Evolutionary conservation across 176 grass and related monocot species (phyloP), one percentile per base, ranked within the genome.

Genomic region (Musa itinerans): DNA sequence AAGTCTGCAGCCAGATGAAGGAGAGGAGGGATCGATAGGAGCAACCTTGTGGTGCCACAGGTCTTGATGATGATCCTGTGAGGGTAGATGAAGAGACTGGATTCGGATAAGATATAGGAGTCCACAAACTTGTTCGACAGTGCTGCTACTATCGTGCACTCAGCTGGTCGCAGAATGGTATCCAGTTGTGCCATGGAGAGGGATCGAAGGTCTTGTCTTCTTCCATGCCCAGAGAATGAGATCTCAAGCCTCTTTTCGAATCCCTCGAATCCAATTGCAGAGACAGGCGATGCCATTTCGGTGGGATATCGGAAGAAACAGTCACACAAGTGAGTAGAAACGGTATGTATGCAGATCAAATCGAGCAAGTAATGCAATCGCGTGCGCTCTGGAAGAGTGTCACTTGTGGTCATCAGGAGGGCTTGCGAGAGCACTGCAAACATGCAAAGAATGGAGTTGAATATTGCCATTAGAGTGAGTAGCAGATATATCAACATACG

Each of bases 31-130:
- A 26, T 26, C 25, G 1, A 26, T 2, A 26, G 25, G 25, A 26
- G 25, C 25, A 26, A 26, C 25, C 25, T 26, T 1, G 25, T 56
- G 16, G 71, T 56, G 5, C 71, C 71, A 54, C 71, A 73, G 6
- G 71, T 74, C 71, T 34, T 74, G 52, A 74, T 50, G 17, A 74
- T 17, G 9, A 73, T 73, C 52, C 25, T 56, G 43, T 54, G 16
- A 25, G 51, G n/a, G 20, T 24, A 56, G 3, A 73, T 19, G 17
- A 55, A 73, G 11, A 55, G 52, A 26, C 71, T 73, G 48, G 71
- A 73, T 54, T 73, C 71, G 14, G 71, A 73, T 11, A 73, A 52
- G 22, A 73, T 10, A 54, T 73, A 56, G n/a, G 71, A 56, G 43
- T 55, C 52, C 6, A 73, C 48, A 11, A 23, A 23, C 52, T 55